Conservation (phyloP, 352 stramenopile species). For the Phytophthora ramorum region DNA sequence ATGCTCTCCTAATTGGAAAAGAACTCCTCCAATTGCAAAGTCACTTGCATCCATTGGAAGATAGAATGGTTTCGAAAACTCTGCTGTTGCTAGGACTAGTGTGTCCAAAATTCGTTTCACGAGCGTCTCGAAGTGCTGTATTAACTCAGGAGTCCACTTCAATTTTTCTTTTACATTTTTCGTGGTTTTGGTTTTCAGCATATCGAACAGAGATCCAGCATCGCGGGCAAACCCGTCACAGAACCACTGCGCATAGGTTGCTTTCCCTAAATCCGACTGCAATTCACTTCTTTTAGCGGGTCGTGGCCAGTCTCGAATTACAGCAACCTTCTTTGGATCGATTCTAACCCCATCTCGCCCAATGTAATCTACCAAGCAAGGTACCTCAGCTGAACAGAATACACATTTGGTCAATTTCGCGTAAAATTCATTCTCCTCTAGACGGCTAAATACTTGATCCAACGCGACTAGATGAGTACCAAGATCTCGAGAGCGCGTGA, state of each 20-base stretch:
- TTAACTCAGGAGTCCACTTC: too few species aligned
- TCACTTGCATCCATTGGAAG: slow-evolving; percentile 11
- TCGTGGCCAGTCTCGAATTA: slow-evolving; percentile 14
- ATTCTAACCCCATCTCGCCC: slow-evolving; percentile 12
- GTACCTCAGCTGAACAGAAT: slow-evolving; percentile 22
- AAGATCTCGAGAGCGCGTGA: too few species aligned
- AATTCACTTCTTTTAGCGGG: slow-evolving; percentile 9
- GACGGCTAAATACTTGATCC: too few species aligned
- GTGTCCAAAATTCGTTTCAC: slow-evolving; percentile 1
- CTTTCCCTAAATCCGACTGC: too few species aligned
- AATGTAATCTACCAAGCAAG: slow-evolving; percentile 25
- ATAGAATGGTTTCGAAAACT: slow-evolving; percentile 4
- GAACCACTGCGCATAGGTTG: too few species aligned
- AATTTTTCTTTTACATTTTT: too few species aligned
- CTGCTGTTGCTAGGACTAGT: slow-evolving; percentile 5
- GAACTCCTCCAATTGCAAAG: slow-evolving; percentile 5
- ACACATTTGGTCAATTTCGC: slow-evolving; percentile 28
- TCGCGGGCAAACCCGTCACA: too few species aligned
- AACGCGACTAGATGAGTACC: too few species aligned
- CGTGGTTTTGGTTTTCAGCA: too few species aligned
- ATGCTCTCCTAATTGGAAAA: slow-evolving; percentile 5
- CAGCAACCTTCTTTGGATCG: slow-evolving; percentile 16
- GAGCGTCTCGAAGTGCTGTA: slow-evolving; percentile 3
- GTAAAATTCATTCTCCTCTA: slow-evolving; percentile 13
- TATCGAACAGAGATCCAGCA: too few species aligned